Evolutionary conservation across 257 asterid genomes (phyloP).

Genomic region (Eucommia ulmoides): DNA sequence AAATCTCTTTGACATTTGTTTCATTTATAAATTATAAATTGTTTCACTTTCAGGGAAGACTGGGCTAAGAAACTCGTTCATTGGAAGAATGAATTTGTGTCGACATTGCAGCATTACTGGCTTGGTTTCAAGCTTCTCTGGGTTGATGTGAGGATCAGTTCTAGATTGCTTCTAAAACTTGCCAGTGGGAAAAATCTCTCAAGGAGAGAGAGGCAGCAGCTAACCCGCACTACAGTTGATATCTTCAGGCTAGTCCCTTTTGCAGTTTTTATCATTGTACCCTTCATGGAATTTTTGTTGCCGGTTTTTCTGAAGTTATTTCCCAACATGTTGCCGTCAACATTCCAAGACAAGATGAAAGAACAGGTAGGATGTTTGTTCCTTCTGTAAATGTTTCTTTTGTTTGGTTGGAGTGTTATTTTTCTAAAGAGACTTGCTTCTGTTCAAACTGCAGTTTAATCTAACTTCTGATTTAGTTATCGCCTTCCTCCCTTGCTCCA

Average conservation of each 20-base stretch:
- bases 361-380: no score
- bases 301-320: constrained; percentile 78
- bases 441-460: no score
- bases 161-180: constrained; percentile 67
- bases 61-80: constrained; percentile 71
- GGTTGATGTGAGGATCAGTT: constrained; percentile 89
- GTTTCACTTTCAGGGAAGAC: constrained; percentile 68
- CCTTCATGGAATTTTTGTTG: constrained; percentile 82
- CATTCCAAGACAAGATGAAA: constrained; percentile 93
- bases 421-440: no score
- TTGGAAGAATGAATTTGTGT: constrained; percentile 69
- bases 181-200: constrained; percentile 76
- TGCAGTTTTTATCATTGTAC: constrained; percentile 77
- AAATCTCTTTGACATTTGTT: no score
- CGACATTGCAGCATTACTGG: constrained; percentile 91
- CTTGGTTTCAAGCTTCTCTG: constrained; percentile 82
- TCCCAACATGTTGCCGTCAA: constrained; percentile 88
- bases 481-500: no score
- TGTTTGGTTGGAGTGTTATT: no score
- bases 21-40: no score
- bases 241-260: constrained; percentile 86
- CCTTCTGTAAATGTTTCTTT: no score
- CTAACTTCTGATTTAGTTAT: no score
- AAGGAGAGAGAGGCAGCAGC: constrained; percentile 87
- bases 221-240: constrained; percentile 86